Percentiles rank a stretch among this genome's conserved stretches.
Conservation (phyloP, 768 basidiomycete species). For the Tulasnella sp. region DNA sequence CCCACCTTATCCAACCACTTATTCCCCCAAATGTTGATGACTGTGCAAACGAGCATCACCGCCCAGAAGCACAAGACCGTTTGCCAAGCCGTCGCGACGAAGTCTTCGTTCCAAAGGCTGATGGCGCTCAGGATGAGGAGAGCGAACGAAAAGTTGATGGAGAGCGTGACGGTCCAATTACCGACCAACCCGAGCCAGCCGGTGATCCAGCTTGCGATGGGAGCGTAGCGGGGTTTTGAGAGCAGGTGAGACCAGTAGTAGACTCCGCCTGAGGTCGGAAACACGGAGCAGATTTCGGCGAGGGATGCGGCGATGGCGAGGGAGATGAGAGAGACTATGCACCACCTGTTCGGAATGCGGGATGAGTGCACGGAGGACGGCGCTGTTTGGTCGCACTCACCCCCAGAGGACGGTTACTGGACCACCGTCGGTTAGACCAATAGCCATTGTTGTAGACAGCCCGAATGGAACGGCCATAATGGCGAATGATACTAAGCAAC, state of each 20-base stretch:
- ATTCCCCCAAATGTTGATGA: conserved; percentile 62
- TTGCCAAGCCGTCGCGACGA: conserved; percentile 62
- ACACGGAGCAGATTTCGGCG: conserved; percentile 30
- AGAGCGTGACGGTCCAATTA: conserved; percentile 69
- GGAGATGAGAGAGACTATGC: conserved; percentile 29
- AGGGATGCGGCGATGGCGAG: conserved; percentile 26
- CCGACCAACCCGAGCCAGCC: conserved; percentile 72
- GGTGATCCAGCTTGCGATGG: conserved; percentile 65
- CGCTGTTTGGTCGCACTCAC: background rate
- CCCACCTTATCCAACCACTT: conserved; percentile 55
- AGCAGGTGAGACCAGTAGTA: conserved; percentile 64
- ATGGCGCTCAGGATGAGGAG: conserved; percentile 64
- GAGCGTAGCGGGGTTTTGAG: conserved; percentile 55
- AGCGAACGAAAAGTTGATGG: conserved; percentile 66
- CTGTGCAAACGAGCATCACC: conserved; percentile 52
- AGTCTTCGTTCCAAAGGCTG: conserved; percentile 61
- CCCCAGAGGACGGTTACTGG: conserved; percentile 28
- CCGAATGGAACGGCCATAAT: conserved; percentile 26
- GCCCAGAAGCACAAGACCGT: conserved; percentile 61
- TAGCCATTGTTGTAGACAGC: conserved; percentile 30
- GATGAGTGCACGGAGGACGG: background rate
- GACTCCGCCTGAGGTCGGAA: conserved; percentile 29
- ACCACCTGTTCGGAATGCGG: conserved; percentile 9
- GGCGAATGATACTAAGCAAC: conserved; percentile 17
- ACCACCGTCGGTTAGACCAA: conserved; percentile 28